Evolutionary conservation across 495 filamentous ascomycete species (phyloP).

Genomic region (Pyrenula massariospora): DNA sequence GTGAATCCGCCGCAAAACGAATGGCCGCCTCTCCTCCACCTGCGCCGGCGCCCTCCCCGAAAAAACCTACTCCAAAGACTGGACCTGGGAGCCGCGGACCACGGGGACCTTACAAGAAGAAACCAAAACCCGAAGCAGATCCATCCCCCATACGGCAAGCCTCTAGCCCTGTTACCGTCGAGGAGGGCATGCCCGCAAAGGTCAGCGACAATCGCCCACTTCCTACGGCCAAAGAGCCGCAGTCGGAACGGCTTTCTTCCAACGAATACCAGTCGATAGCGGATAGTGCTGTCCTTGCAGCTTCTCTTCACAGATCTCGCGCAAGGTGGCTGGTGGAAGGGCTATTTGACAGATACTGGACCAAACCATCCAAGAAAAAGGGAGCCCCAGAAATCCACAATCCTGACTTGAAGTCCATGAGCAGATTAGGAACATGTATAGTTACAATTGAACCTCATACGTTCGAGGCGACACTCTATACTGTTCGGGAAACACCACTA

Average conservation of each 20-base stretch:
- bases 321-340: conserved; percentile 81
- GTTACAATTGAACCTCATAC: conserved; percentile 85
- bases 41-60: conserved; percentile 14
- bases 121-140: background rate
- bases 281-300: conserved; percentile 77
- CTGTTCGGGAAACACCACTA: conserved; percentile 61
- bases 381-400: conserved; percentile 60
- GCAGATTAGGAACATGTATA: conserved; percentile 65
- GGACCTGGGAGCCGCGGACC: background rate
- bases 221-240: conserved; percentile 60
- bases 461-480: conserved; percentile 78
- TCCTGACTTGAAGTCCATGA: conserved; percentile 78
- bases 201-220: conserved; percentile 55
- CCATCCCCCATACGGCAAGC: conserved; percentile 22
- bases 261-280: conserved; percentile 72
- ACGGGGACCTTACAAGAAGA: background rate
- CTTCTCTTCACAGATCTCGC: conserved; percentile 74
- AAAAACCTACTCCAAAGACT: conserved; percentile 1
- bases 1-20: conserved; percentile 34
- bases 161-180: conserved; percentile 23
- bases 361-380: conserved; percentile 76
- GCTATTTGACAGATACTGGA: conserved; percentile 88
- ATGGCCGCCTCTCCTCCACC: conserved; percentile 29
- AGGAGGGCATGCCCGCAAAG: conserved; percentile 51
- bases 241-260: conserved; percentile 47